Evolutionary conservation across 345 rosid species (phyloP).

Genomic region (Raphanus raphanistrum): DNA sequence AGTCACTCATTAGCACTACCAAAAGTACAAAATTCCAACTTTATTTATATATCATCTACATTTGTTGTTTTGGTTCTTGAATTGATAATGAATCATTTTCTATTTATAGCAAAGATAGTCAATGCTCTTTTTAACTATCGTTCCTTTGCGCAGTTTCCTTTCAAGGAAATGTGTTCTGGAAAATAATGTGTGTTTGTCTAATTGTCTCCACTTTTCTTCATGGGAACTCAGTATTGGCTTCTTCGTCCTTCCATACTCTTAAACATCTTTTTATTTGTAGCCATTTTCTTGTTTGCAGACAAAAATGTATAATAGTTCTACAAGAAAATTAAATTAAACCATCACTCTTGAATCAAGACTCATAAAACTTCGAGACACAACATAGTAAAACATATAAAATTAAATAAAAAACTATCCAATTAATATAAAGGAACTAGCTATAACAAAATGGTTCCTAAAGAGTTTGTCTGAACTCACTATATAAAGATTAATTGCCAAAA

Average conservation of each 20-base stretch:
- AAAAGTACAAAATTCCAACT: conserved; percentile 35
- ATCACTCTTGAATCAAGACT: not conserved
- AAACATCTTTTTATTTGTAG: not conserved
- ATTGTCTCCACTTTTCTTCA: conserved; percentile 31
- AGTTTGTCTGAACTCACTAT: not conserved
- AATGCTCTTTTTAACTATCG: conserved; percentile 28
- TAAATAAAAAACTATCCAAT: not conserved
- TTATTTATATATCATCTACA: not conserved
- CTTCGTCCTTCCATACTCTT: conserved; percentile 7
- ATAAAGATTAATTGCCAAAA: not conserved
- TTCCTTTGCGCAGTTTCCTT: conserved; percentile 18
- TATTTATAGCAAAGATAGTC: conserved; percentile 29
- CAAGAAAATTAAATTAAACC: not conserved
- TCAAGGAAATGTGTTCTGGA: conserved; percentile 20
- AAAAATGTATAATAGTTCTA: not conserved
- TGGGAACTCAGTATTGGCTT: conserved; percentile 18
- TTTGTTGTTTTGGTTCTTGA: conserved; percentile 20
- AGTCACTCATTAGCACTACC: conserved; percentile 34
- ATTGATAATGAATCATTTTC: conserved; percentile 33
- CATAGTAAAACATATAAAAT: not conserved
- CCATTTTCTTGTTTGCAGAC: not conserved
- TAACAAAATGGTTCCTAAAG: not conserved
- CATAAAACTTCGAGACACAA: not conserved
- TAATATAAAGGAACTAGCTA: not conserved
- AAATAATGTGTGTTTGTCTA: conserved; percentile 33